phyloP scores from a whole-genome alignment of 176 grass and related monocot species.

The Phyllostachys edulis region DNA sequence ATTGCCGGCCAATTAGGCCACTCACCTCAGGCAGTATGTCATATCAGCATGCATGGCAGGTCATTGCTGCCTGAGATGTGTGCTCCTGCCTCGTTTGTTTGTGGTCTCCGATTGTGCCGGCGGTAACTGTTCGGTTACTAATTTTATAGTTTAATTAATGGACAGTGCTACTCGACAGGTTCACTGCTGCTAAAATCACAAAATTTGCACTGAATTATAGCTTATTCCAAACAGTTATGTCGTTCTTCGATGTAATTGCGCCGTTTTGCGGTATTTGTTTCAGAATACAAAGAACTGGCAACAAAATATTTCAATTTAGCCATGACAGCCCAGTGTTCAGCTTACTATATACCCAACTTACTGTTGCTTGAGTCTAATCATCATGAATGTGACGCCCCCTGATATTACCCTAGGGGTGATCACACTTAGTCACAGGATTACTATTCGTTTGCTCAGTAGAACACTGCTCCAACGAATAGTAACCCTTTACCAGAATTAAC shows the following conservation, averaged over 20 bases:
- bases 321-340: not conserved
- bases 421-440: too few relatives aligned
- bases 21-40: slow-evolving; percentile 6
- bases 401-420: too few relatives aligned
- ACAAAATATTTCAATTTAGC: not conserved
- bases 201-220: not conserved
- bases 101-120: not conserved
- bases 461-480: too few relatives aligned
- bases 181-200: not conserved
- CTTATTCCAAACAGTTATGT: not conserved
- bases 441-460: too few relatives aligned
- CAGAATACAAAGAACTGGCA: not conserved
- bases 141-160: not conserved
- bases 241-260: not conserved
- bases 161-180: not conserved
- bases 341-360: not conserved
- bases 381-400: too few relatives aligned
- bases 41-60: not conserved
- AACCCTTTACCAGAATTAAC: too few relatives aligned
- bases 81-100: not conserved
- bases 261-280: not conserved
- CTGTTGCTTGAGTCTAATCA: not conserved
- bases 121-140: too few relatives aligned
- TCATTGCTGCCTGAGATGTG: not conserved
- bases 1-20: not conserved